These are phyloP conservation scores for Omphalotus guepiniiformis DNA, from an alignment of 768 basidiomycete genomes.

Conservation along the genomic window DNA sequence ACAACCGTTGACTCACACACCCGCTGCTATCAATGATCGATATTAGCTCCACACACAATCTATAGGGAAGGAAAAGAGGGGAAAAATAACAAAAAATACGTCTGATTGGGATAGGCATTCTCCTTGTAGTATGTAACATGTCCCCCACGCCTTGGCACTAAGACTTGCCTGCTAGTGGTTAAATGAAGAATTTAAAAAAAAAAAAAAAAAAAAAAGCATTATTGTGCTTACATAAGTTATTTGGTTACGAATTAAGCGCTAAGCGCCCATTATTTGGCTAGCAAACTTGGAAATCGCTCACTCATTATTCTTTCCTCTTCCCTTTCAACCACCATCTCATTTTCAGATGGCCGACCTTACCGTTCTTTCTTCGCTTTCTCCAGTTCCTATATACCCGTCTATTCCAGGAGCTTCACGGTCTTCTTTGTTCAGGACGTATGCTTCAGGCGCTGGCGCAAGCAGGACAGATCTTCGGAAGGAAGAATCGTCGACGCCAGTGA, in stretches of 20 bases:
- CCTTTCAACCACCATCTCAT: constrained; percentile 1
- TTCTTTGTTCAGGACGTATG: constrained; percentile 11
- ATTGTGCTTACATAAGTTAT: no score
- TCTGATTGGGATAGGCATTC: no score
- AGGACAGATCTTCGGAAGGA: background rate
- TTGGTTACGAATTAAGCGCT: background rate
- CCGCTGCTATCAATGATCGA: no score
- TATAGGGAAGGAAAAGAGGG: no score
- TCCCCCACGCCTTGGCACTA: no score
- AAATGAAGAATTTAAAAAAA: no score
- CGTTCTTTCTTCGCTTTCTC: constrained; percentile 38
- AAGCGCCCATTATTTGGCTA: background rate
- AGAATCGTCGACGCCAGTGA: background rate
- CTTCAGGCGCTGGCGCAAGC: constrained; percentile 13
- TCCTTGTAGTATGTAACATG: no score
- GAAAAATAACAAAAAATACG: no score
- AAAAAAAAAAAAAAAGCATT: no score
- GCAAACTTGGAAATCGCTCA: background rate
- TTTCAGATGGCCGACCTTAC: constrained; percentile 45
- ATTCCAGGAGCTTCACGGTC: constrained; percentile 16
- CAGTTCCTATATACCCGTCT: constrained; percentile 37
- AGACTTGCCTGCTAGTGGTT: no score
- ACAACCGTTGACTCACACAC: no score
- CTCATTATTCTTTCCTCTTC: background rate
- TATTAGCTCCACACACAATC: no score